Percentiles rank a stretch among this genome's conserved stretches.
phyloP scores from a whole-genome alignment of 305 asterid genomes.

The Solanum aculeatissimum region DNA sequence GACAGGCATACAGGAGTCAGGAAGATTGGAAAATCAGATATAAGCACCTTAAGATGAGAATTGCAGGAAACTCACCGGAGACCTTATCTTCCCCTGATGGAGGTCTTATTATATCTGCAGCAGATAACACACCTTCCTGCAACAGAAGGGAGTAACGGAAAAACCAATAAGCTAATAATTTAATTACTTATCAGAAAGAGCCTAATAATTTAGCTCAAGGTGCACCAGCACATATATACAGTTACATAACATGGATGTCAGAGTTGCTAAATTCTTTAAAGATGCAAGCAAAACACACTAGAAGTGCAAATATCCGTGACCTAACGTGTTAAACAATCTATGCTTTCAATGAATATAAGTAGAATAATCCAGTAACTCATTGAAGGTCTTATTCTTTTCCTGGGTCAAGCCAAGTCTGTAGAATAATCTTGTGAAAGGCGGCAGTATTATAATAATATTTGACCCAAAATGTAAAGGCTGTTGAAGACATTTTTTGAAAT shows the following conservation, averaged over 20 bases:
- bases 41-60: background rate
- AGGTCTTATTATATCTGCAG: slow-evolving; percentile 19
- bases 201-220: background rate
- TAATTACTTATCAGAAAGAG: background rate
- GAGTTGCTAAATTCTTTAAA: background rate
- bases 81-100: slow-evolving; percentile 24
- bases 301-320: background rate
- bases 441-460: background rate
- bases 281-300: background rate
- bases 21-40: background rate
- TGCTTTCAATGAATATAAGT: background rate
- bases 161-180: background rate
- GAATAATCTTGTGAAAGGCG: background rate
- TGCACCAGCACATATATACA: background rate
- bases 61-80: slow-evolving; percentile 32
- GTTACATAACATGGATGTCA: background rate
- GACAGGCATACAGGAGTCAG: background rate
- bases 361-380: background rate
- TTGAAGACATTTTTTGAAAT: background rate
- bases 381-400: background rate
- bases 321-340: background rate
- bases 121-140: slow-evolving; percentile 31
- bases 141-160: background rate
- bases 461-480: background rate
- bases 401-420: background rate